Conservation (phyloP, 495 filamentous ascomycete genomes). For the Tuber borchii region DNA sequence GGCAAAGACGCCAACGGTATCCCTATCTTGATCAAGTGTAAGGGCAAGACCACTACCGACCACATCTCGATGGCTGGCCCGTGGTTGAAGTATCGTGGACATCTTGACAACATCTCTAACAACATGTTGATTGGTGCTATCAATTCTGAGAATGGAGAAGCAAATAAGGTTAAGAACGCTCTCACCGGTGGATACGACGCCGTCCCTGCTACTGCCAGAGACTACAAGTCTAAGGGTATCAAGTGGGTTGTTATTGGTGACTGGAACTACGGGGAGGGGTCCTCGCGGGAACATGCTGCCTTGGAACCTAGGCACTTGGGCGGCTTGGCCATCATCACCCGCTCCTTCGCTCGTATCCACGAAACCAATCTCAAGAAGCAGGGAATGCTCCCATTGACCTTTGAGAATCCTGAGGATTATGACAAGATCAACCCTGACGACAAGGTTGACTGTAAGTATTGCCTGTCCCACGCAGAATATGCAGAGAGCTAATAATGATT, state of each 20-base stretch:
- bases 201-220: slow-evolving; percentile 89
- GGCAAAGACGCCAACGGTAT: slow-evolving; percentile 84
- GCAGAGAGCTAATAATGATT: slow-evolving; percentile 45
- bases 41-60: slow-evolving; percentile 98
- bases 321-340: slow-evolving; percentile 92
- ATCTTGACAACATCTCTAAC: slow-evolving; percentile 99
- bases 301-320: slow-evolving; percentile 96
- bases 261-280: slow-evolving; percentile 99
- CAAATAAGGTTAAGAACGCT: slow-evolving; percentile 95
- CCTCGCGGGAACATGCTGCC: slow-evolving; percentile 94
- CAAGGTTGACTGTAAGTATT: slow-evolving; percentile 48
- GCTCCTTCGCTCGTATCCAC: slow-evolving; percentile 97
- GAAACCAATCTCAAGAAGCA: slow-evolving; percentile 99
- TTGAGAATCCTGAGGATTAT: slow-evolving; percentile 90
- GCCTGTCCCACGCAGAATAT: neutral
- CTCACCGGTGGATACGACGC: slow-evolving; percentile 75
- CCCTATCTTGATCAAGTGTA: slow-evolving; percentile 93
- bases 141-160: slow-evolving; percentile 91
- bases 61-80: slow-evolving; percentile 99
- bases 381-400: slow-evolving; percentile 97
- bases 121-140: slow-evolving; percentile 99
- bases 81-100: slow-evolving; percentile 99
- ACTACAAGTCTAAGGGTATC: slow-evolving; percentile 95
- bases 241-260: slow-evolving; percentile 98
- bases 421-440: slow-evolving; percentile 92